Conservation (phyloP, 1,139 yeast species). For the Taiozyma sp. region DNA sequence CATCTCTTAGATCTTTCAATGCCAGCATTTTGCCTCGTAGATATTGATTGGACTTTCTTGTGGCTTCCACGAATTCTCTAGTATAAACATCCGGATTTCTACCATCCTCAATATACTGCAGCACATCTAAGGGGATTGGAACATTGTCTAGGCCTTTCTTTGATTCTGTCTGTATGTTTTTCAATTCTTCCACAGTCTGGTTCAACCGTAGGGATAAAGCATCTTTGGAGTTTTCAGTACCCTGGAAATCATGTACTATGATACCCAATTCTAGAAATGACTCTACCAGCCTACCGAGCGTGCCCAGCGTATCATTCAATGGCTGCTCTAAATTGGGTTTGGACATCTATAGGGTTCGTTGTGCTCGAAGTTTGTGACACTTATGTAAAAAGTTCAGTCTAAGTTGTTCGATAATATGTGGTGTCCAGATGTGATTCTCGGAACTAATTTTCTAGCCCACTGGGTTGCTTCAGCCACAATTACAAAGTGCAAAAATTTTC, state of each 20-base stretch:
- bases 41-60: constrained; percentile 82
- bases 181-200: constrained; percentile 32
- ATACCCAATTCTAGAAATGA: constrained; percentile 86
- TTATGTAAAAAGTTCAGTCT: background rate
- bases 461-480: background rate
- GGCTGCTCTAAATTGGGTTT: constrained; percentile 29
- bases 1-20: constrained; percentile 52
- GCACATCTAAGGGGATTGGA: constrained; percentile 71
- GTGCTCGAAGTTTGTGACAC: background rate
- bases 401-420: background rate
- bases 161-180: constrained; percentile 27
- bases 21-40: constrained; percentile 79
- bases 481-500: background rate
- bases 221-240: constrained; percentile 61
- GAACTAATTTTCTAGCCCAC: background rate
- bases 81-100: constrained; percentile 96
- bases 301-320: constrained; percentile 47
- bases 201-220: constrained; percentile 42
- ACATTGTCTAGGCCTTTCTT: constrained; percentile 31
- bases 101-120: constrained; percentile 89
- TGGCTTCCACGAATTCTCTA: constrained; percentile 91
- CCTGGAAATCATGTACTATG: constrained; percentile 89
- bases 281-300: constrained; percentile 71
- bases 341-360: background rate
- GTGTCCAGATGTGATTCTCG: background rate